A percentile compares a stretch with the other conserved stretches of the same genome.
phyloP scores from a whole-genome alignment of 2,329 filamentous ascomycete species.

The Monilinia polystroma region DNA sequence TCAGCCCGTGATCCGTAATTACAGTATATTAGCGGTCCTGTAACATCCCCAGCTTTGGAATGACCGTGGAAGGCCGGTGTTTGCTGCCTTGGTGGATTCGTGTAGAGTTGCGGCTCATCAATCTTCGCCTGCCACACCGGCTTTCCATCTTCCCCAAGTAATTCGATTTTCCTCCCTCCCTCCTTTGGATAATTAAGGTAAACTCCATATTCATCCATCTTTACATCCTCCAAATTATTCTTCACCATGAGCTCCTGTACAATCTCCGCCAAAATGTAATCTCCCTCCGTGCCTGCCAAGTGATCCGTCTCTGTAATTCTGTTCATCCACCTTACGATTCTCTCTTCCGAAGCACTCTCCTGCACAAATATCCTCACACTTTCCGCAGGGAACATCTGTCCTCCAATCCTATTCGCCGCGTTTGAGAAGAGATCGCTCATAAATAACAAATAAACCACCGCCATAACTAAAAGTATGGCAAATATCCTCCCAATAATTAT shows the following conservation, averaged over 20 bases:
- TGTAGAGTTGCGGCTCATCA: constrained; percentile 74
- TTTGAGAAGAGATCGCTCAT: constrained; percentile 77
- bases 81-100: constrained; percentile 62
- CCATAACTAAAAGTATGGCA: constrained; percentile 71
- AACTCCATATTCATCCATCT: constrained; percentile 76
- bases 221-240: constrained; percentile 72
- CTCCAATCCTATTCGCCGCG: constrained; percentile 60
- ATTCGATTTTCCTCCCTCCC: constrained; percentile 76
- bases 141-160: constrained; percentile 66
- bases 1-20: constrained; percentile 88
- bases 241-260: constrained; percentile 73
- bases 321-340: constrained; percentile 69
- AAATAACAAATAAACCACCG: constrained; percentile 80
- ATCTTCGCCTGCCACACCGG: constrained; percentile 75
- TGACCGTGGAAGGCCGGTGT: constrained; percentile 84
- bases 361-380: constrained; percentile 75
- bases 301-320: constrained; percentile 85
- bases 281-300: constrained; percentile 90
- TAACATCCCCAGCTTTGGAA: constrained; percentile 82
- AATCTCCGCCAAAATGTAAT: constrained; percentile 81
- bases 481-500: constrained; percentile 72
- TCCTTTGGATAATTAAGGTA: constrained; percentile 88
- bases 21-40: constrained; percentile 83
- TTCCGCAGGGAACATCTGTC: constrained; percentile 79
- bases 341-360: constrained; percentile 65